A percentile compares a stretch with the other conserved stretches of the same genome.
phyloP scores from a whole-genome alignment of 1,284 basidiomycete species.

The Ustilago tritici region DNA sequence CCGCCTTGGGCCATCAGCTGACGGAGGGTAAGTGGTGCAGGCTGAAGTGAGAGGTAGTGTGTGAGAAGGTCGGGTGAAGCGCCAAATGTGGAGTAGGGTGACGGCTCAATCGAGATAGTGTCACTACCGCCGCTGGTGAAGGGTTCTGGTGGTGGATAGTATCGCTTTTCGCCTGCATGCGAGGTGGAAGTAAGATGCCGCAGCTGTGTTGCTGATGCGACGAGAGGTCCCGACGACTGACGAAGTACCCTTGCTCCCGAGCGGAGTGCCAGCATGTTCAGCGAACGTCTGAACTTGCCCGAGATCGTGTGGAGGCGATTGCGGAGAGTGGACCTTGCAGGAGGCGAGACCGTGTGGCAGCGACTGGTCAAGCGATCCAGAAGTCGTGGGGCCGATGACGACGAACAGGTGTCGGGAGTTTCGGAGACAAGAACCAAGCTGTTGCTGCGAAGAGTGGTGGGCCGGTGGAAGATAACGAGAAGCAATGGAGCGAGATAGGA shows the following conservation, averaged over 20 bases:
- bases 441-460: background rate
- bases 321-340: background rate
- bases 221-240: background rate
- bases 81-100: constrained; percentile 60
- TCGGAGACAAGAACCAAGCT: background rate
- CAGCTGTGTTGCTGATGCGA: constrained; percentile 3
- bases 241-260: constrained; percentile 16
- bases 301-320: background rate
- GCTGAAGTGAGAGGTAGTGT: constrained; percentile 54
- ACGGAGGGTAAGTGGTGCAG: constrained; percentile 61
- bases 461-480: background rate
- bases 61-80: constrained; percentile 61
- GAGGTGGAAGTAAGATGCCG: constrained; percentile 19
- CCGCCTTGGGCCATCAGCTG: constrained; percentile 63
- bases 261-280: constrained; percentile 16
- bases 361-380: no score
- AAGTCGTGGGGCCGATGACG: no score
- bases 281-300: background rate
- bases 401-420: no score
- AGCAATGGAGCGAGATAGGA: background rate
- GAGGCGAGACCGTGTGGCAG: background rate
- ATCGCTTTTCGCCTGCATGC: constrained; percentile 30
- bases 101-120: constrained; percentile 31
- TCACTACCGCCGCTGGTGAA: constrained; percentile 24
- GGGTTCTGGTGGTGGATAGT: constrained; percentile 52